Base-by-base conservation (phyloP, 805 yeast genomes). In the Teunomyces aglyptinius region DNA sequence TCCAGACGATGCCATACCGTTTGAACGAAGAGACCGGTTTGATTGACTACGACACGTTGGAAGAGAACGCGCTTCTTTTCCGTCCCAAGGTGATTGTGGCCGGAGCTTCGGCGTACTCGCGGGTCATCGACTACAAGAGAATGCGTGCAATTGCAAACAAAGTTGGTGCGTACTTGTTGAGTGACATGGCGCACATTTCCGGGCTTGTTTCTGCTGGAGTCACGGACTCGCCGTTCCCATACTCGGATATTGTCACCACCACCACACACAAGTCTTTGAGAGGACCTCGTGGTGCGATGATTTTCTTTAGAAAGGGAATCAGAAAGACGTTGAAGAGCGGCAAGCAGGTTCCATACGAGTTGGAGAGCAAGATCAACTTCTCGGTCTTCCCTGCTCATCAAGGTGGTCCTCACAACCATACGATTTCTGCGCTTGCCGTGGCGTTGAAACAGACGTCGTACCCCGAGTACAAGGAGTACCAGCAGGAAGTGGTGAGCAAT, bases 281-380 rank as follows among this genome's bases (percentile, higher is more conserved):
- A 78, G 99, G 99, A 51, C 99, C 99, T 68, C 89, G 99, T 78
- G 99, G 99, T 71, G 97, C 99, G 48, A 92, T 94, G 97, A 94
- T 94, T 70, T 94, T 94, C 80, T 94, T 86, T 83, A 89, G 98
- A 80, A 86, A 86, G 70, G 99, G 99, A 60, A 82, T 91, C 50
- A 84, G 96, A 80, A 83, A 86, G 49, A 82, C 83, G 56, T 86
- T 87, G 64, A 90, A 91, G 78, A 87, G 89, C 60, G 98, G 98
- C 63, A 88, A 89, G 75, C 96, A 90, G 73, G 76, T 89, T 49
- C 73, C 77, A 49, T 94, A 91, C 71, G 97, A 94, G 60, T 82
- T 94, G 69, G 98, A 94, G 73, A 85, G 82, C 71, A 89, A 89
- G 68, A 91, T 94, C 74, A 94, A 94, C 80, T 94, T 94, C 71